A percentile compares a stretch with the other conserved stretches of the same genome.
These are phyloP conservation scores for Ustilago sp. DNA, from an alignment of 1,284 basidiomycete genomes.

Conservation along the genomic window DNA sequence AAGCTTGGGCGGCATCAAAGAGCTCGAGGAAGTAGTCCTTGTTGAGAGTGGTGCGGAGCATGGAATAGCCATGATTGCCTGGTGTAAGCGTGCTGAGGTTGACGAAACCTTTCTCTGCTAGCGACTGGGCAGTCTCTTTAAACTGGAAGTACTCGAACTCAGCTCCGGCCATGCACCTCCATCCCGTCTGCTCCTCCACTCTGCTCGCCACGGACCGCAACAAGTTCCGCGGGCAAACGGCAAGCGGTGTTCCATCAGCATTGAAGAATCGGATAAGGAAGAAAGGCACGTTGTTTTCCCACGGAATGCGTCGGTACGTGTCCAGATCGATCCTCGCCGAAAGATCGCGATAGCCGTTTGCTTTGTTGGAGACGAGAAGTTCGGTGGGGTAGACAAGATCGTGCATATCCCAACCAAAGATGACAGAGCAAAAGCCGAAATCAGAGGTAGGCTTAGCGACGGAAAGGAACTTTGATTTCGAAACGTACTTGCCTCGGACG, in stretches of 20 bases:
- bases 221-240: slow-evolving; percentile 86
- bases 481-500: slow-evolving; percentile 92
- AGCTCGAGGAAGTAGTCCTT: slow-evolving; percentile 89
- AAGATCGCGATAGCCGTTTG: slow-evolving; percentile 91
- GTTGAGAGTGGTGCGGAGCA: slow-evolving; percentile 74
- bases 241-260: slow-evolving; percentile 74
- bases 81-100: slow-evolving; percentile 84
- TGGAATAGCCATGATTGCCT: slow-evolving; percentile 75
- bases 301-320: slow-evolving; percentile 83
- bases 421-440: slow-evolving; percentile 60
- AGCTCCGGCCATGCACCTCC: slow-evolving; percentile 77
- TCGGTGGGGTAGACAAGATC: slow-evolving; percentile 77
- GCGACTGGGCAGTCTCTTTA: slow-evolving; percentile 80
- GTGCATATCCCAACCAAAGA: slow-evolving; percentile 58
- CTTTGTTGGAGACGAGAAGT: slow-evolving; percentile 86
- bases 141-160: slow-evolving; percentile 99
- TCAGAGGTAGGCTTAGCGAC: slow-evolving; percentile 80
- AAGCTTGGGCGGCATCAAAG: slow-evolving; percentile 80
- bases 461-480: slow-evolving; percentile 89
- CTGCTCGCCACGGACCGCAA: slow-evolving; percentile 76
- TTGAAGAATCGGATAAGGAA: slow-evolving; percentile 90
- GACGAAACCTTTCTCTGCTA: slow-evolving; percentile 82
- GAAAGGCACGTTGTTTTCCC: slow-evolving; percentile 91
- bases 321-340: slow-evolving; percentile 85
- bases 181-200: slow-evolving; percentile 56